Evolutionary conservation across 2,329 filamentous ascomycete species (phyloP).

Genomic region (Clonostachys chloroleuca): DNA sequence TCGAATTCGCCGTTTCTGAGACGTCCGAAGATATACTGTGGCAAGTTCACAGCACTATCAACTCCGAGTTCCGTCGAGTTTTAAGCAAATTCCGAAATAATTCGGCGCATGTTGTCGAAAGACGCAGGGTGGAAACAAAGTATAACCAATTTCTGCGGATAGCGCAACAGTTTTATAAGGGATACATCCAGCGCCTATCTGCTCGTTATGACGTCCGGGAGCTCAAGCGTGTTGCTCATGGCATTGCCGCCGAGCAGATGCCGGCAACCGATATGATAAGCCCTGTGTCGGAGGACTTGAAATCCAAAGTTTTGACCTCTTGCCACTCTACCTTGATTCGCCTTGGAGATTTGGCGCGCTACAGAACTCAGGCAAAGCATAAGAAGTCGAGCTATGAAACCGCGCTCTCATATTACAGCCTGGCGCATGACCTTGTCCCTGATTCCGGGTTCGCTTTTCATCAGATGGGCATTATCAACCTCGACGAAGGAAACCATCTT

Average conservation of each 20-base stretch:
- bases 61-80: slow-evolving; percentile 70
- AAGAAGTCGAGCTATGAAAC: slow-evolving; percentile 74
- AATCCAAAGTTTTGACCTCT: slow-evolving; percentile 60
- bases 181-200: slow-evolving; percentile 75
- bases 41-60: slow-evolving; percentile 74
- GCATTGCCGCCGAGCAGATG: slow-evolving; percentile 36
- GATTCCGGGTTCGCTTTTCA: slow-evolving; percentile 80
- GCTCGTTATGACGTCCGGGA: slow-evolving; percentile 50
- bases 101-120: slow-evolving; percentile 52
- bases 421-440: slow-evolving; percentile 77
- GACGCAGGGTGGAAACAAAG: slow-evolving; percentile 74
- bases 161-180: slow-evolving; percentile 83
- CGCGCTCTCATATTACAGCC: slow-evolving; percentile 77
- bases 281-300: slow-evolving; percentile 42
- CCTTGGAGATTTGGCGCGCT: slow-evolving; percentile 86
- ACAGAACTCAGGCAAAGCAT: slow-evolving; percentile 69
- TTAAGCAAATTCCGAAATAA: slow-evolving; percentile 48
- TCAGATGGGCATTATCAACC: slow-evolving; percentile 82
- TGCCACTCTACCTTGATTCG: slow-evolving; percentile 82
- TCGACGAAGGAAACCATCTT: slow-evolving; percentile 74
- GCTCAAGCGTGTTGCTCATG: slow-evolving; percentile 34
- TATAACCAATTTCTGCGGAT: slow-evolving; percentile 84
- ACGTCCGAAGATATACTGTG: slow-evolving; percentile 71
- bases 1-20: slow-evolving; percentile 57
- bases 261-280: slow-evolving; percentile 36